These are phyloP conservation scores for Clonostachys sp. DNA, from an alignment of 2,329 filamentous ascomycete species.

Conservation along the genomic window DNA sequence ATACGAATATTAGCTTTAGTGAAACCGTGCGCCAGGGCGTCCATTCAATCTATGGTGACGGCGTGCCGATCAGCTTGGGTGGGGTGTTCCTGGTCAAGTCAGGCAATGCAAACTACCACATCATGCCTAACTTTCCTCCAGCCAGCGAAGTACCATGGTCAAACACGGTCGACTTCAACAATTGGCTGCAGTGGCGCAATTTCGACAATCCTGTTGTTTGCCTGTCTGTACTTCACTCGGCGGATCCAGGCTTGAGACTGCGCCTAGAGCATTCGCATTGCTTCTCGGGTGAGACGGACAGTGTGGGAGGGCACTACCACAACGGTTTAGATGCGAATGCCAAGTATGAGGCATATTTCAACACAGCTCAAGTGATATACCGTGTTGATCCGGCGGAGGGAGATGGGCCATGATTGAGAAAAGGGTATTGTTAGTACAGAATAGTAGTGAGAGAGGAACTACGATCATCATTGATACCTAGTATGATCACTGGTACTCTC, in stretches of 20 bases:
- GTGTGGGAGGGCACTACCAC: conserved; percentile 38
- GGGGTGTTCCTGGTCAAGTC: conserved; percentile 31
- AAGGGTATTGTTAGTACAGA: no score
- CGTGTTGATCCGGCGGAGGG: conserved; percentile 20
- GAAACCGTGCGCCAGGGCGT: conserved; percentile 22
- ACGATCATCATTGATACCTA: no score
- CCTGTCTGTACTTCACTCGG: conserved; percentile 33
- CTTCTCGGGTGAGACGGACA: conserved; percentile 22
- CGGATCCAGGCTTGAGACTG: conserved; percentile 29
- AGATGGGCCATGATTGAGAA: no score
- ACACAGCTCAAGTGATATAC: conserved; percentile 31
- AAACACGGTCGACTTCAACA: conserved; percentile 16
- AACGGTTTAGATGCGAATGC: conserved; percentile 26
- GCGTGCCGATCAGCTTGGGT: conserved; percentile 25
- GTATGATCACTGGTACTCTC: no score
- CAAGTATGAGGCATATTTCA: conserved; percentile 41
- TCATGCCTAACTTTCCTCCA: conserved; percentile 38
- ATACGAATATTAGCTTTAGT: conserved; percentile 20
- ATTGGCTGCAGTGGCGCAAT: conserved; percentile 32
- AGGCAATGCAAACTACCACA: conserved; percentile 29
- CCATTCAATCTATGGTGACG: conserved; percentile 19
- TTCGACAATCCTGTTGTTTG: conserved; percentile 30
- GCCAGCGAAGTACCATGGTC: conserved; percentile 17
- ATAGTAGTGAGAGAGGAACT: no score
- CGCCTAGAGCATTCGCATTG: conserved; percentile 43